These are phyloP conservation scores for Trifolium fragiferum DNA, from an alignment of 306 rosid species.

Conservation along the genomic window DNA sequence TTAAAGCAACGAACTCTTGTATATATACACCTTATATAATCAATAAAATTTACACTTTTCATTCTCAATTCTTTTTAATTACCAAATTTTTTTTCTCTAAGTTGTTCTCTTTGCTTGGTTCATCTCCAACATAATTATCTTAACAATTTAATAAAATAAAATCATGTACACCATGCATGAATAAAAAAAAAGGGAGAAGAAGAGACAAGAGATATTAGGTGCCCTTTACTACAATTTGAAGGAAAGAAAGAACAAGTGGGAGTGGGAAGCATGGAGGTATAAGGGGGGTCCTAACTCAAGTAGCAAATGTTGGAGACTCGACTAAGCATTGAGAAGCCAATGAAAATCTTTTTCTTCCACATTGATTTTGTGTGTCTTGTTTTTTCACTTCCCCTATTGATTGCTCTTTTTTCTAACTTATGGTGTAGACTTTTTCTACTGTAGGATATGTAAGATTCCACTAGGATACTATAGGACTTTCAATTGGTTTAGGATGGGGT, in stretches of 20 bases:
- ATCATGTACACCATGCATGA: not conserved
- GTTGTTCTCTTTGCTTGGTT: too few relatives aligned
- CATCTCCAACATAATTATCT: too few relatives aligned
- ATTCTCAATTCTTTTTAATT: too few relatives aligned
- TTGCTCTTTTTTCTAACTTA: slow-evolving; percentile 11
- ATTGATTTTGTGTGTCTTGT: slow-evolving; percentile 4
- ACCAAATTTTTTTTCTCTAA: too few relatives aligned
- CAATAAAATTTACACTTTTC: too few relatives aligned
- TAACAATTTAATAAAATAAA: not conserved
- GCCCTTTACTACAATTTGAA: slow-evolving; percentile 38
- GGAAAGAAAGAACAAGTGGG: slow-evolving; percentile 39
- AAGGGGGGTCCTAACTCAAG: slow-evolving; percentile 41
- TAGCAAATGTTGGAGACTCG: slow-evolving; percentile 45
- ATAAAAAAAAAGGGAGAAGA: slow-evolving; percentile 21
- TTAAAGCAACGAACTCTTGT: too few relatives aligned
- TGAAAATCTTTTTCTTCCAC: slow-evolving; percentile 1
- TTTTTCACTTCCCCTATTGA: slow-evolving; percentile 41
- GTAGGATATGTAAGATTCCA: slow-evolving; percentile 48
- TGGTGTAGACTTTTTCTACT: slow-evolving; percentile 33
- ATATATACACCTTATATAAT: too few relatives aligned
- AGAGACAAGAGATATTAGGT: slow-evolving; percentile 28
- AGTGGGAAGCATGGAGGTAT: slow-evolving; percentile 38
- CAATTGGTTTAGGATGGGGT: slow-evolving; percentile 43
- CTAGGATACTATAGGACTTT: slow-evolving; percentile 37
- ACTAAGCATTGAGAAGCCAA: slow-evolving; percentile 42